These are phyloP conservation scores for Penicillium sp. DNA, from an alignment of 2,329 filamentous ascomycete species.

Conservation along the genomic window DNA sequence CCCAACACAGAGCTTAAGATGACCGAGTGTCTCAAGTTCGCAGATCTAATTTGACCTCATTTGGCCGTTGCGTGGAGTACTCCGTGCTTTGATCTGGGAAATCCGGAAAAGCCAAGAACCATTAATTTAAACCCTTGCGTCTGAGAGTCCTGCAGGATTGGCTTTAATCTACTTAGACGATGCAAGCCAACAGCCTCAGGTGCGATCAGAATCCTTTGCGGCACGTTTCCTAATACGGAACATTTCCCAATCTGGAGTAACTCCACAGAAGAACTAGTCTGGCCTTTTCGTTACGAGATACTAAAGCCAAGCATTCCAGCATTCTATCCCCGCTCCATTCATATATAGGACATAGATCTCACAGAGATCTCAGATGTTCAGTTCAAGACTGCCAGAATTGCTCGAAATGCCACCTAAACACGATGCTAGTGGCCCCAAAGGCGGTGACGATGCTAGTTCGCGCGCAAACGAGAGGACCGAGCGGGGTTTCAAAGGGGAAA, in stretches of 20 bases:
- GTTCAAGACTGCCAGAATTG: background rate
- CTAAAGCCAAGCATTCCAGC: background rate
- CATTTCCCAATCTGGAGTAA: background rate
- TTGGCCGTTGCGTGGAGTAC: too few relatives aligned
- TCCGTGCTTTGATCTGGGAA: too few relatives aligned
- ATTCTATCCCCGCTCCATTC: too few relatives aligned
- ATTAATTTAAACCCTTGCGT: too few relatives aligned
- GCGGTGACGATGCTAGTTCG: conserved; percentile 1
- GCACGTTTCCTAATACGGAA: background rate
- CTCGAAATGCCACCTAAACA: background rate
- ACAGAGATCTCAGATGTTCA: background rate
- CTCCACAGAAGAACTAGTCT: background rate
- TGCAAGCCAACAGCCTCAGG: too few relatives aligned
- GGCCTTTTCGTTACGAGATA: background rate
- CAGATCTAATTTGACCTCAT: too few relatives aligned
- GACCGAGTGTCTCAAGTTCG: too few relatives aligned
- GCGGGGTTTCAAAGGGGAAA: conserved; percentile 8
- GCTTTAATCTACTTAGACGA: too few relatives aligned
- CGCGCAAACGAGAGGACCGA: conserved; percentile 4
- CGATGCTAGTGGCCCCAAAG: background rate
- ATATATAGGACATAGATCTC: too few relatives aligned
- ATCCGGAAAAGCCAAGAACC: too few relatives aligned
- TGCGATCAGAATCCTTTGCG: background rate
- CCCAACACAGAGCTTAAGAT: too few relatives aligned
- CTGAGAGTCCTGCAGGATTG: too few relatives aligned